Conservation (phyloP, 116 monocot genomes). For the Posidonia oceanica region DNA sequence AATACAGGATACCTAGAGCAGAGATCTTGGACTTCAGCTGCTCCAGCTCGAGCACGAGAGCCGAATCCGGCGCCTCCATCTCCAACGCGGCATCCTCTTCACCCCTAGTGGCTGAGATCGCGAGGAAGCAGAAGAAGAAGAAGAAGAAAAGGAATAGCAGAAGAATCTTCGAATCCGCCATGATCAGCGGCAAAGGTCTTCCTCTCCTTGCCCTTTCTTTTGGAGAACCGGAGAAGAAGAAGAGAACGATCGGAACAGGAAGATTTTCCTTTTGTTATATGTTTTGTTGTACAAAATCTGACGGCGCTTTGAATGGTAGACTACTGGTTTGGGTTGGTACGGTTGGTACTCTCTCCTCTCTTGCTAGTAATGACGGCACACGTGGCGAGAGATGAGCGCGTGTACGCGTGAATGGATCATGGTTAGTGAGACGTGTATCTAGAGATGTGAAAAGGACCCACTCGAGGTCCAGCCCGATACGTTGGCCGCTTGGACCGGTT, state of each 20-base stretch:
- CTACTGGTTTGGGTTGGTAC: too few relatives aligned
- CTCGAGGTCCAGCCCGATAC: too few relatives aligned
- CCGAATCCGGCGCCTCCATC: conserved; percentile 11
- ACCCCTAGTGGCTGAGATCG: not conserved
- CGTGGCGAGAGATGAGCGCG: too few relatives aligned
- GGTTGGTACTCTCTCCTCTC: too few relatives aligned
- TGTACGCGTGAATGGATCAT: too few relatives aligned
- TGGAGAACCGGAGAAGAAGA: not conserved
- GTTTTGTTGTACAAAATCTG: too few relatives aligned
- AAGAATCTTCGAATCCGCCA: not conserved
- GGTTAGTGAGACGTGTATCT: too few relatives aligned
- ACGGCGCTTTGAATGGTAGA: too few relatives aligned
- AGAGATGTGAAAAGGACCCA: too few relatives aligned
- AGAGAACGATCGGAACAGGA: not conserved
- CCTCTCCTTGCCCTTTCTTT: not conserved
- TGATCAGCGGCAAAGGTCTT: not conserved
- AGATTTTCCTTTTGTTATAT: not conserved
- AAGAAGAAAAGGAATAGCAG: not conserved
- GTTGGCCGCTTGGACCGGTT: too few relatives aligned
- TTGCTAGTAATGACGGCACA: too few relatives aligned
- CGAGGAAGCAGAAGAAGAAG: not conserved
- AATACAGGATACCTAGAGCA: conserved; percentile 17
- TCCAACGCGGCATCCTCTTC: not conserved
- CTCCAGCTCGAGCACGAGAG: conserved; percentile 17
- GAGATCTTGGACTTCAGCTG: conserved; percentile 37